Percentiles rank a stretch among this genome's conserved stretches.
phyloP scores from a whole-genome alignment of 768 basidiomycete genomes.

The Termitomyces sp. region DNA sequence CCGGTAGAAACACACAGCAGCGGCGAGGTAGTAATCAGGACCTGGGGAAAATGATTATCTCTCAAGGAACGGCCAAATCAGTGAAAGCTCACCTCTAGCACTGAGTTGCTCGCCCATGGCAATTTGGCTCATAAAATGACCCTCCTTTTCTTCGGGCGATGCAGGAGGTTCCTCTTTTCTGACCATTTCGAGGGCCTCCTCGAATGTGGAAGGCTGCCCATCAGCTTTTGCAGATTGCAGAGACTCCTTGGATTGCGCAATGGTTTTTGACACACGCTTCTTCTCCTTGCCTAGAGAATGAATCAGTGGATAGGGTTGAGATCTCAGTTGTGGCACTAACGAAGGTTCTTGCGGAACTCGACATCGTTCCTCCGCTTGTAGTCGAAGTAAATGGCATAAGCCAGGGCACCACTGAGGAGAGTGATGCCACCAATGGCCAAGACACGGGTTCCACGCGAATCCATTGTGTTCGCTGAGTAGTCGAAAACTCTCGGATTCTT shows the following conservation, averaged over 20 bases:
- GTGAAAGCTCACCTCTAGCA: conserved; percentile 53
- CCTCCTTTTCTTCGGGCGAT: conserved; percentile 74
- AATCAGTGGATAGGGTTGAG: conserved; percentile 11
- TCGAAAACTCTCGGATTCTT: not conserved
- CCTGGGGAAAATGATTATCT: conserved; percentile 39
- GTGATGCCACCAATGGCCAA: conserved; percentile 43
- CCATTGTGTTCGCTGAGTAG: conserved; percentile 25
- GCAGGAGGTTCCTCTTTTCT: conserved; percentile 64
- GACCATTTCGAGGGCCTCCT: conserved; percentile 58
- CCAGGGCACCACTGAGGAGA: conserved; percentile 56
- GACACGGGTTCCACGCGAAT: conserved; percentile 31
- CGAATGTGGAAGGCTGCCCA: conserved; percentile 50
- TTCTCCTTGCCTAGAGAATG: conserved; percentile 77
- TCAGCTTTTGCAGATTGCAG: conserved; percentile 19
- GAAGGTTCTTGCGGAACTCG: conserved; percentile 82
- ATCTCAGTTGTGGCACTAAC: conserved; percentile 43
- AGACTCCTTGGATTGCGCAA: conserved; percentile 40
- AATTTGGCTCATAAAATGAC: conserved; percentile 89
- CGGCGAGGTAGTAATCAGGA: conserved; percentile 66
- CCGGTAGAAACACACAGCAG: conserved; percentile 89
- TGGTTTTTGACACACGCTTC: conserved; percentile 75
- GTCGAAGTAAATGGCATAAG: conserved; percentile 93
- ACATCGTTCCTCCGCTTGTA: conserved; percentile 86
- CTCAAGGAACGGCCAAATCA: not conserved
- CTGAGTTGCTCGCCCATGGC: conserved; percentile 82